Percentiles rank a stretch among this genome's conserved stretches.
phyloP scores from a whole-genome alignment of 2,329 filamentous ascomycete species.

The Nakataea oryzae region DNA sequence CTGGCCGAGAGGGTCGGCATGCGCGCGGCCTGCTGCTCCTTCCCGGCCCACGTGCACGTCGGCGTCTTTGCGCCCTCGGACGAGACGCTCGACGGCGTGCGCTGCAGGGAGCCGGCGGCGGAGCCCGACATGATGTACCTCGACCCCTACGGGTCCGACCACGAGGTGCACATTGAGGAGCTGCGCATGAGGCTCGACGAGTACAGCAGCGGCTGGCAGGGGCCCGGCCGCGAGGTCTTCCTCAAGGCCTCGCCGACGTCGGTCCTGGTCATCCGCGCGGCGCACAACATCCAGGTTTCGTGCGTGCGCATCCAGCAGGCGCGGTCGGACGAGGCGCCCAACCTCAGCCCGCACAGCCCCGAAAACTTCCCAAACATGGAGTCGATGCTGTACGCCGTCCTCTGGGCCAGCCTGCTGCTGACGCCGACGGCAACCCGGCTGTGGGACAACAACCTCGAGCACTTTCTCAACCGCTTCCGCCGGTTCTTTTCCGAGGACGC shows the following conservation, averaged over 20 bases:
- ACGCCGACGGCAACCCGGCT: slow-evolving; percentile 33
- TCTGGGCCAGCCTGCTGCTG: slow-evolving; percentile 60
- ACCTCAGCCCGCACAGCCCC: slow-evolving; percentile 20
- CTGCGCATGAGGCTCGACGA: slow-evolving; percentile 50
- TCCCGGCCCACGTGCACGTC: slow-evolving; percentile 77
- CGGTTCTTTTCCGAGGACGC: slow-evolving; percentile 61
- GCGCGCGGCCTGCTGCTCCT: slow-evolving; percentile 66
- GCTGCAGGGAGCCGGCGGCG: slow-evolving; percentile 22
- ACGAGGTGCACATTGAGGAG: slow-evolving; percentile 51
- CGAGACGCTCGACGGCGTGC: slow-evolving; percentile 46
- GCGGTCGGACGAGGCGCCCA: slow-evolving; percentile 15
- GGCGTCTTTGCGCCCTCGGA: slow-evolving; percentile 56
- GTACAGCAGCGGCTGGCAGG: slow-evolving; percentile 27
- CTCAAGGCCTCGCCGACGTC: slow-evolving; percentile 53
- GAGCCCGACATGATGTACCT: slow-evolving; percentile 53
- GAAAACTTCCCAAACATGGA: slow-evolving; percentile 46
- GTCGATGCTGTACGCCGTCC: slow-evolving; percentile 57
- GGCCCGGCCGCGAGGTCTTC: slow-evolving; percentile 31
- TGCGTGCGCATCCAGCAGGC: slow-evolving; percentile 34
- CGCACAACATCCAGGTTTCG: slow-evolving; percentile 71
- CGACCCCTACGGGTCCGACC: slow-evolving; percentile 64
- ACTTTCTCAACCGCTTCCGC: slow-evolving; percentile 54
- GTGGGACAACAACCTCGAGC: slow-evolving; percentile 52
- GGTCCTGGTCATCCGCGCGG: slow-evolving; percentile 64
- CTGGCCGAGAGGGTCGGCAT: slow-evolving; percentile 66